Conservation (phyloP, 2,329 filamentous ascomycete genomes). For the Waltergamsia citrina region DNA sequence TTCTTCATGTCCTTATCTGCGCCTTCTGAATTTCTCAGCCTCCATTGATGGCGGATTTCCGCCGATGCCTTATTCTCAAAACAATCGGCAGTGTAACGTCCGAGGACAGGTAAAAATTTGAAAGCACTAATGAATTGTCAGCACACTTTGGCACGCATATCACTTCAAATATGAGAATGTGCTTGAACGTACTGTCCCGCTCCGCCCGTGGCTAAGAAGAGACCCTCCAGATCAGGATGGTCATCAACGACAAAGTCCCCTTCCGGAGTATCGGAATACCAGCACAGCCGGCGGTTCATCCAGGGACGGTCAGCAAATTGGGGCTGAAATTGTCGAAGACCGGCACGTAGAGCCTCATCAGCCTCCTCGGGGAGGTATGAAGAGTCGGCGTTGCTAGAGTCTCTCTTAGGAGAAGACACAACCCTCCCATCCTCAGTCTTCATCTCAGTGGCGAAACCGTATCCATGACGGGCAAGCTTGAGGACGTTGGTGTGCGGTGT, state of each 20-base stretch:
- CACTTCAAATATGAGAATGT: conserved; percentile 21
- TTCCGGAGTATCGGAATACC: conserved; percentile 57
- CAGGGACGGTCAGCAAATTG: conserved; percentile 41
- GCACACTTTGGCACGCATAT: conserved; percentile 46
- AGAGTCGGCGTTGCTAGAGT: conserved; percentile 25
- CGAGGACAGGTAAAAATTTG: conserved; percentile 15
- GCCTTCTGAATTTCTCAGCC: neutral
- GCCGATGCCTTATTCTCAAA: conserved; percentile 18
- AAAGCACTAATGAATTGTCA: conserved; percentile 11
- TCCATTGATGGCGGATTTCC: neutral
- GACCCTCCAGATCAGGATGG: conserved; percentile 36
- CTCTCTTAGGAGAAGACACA: conserved; percentile 22
- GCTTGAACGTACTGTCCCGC: conserved; percentile 22
- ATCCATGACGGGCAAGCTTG: conserved; percentile 52
- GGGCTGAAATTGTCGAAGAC: conserved; percentile 43
- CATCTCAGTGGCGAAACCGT: conserved; percentile 35
- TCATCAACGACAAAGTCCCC: conserved; percentile 52
- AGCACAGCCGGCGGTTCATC: conserved; percentile 43
- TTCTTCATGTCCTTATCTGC: neutral
- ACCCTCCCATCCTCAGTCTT: conserved; percentile 10
- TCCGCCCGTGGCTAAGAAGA: conserved; percentile 39
- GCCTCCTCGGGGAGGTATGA: conserved; percentile 40
- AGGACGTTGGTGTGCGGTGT: conserved; percentile 35
- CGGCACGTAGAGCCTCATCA: conserved; percentile 38
- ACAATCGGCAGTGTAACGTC: conserved; percentile 18